phyloP scores from a whole-genome alignment of 2,329 filamentous ascomycete genomes.

The Penicillium polonicum region DNA sequence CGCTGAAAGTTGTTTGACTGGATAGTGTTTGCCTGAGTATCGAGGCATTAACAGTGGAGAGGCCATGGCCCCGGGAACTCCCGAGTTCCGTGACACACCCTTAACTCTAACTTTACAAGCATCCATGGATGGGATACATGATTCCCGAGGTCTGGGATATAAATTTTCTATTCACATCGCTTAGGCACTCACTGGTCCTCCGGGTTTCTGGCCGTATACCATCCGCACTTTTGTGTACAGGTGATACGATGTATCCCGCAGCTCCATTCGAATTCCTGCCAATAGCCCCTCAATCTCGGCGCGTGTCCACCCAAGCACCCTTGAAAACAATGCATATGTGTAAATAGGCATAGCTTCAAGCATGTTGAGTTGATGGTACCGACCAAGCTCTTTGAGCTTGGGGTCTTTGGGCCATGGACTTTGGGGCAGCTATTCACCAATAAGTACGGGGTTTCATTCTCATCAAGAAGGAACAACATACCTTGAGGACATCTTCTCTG shows the following conservation, averaged over 20 bases:
- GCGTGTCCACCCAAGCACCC: conserved; percentile 39
- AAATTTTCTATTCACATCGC: not conserved
- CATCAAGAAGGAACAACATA: conserved; percentile 4
- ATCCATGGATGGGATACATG: not conserved
- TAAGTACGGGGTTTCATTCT: not conserved
- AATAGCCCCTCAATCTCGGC: conserved; percentile 41
- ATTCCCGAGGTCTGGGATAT: not conserved
- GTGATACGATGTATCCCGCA: conserved; percentile 39
- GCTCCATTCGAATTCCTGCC: conserved; percentile 39
- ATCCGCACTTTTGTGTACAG: conserved; percentile 35
- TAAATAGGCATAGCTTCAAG: conserved; percentile 38
- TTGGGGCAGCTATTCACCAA: conserved; percentile 44
- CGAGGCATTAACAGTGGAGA: not conserved
- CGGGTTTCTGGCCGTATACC: conserved; percentile 32
- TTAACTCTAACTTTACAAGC: not conserved
- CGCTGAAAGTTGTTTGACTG: not conserved
- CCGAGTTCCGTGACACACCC: not conserved
- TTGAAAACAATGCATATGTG: conserved; percentile 40
- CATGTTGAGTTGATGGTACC: conserved; percentile 38
- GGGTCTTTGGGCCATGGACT: conserved; percentile 55
- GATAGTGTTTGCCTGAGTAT: not conserved
- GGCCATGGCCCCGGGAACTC: not conserved
- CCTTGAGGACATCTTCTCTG: conserved; percentile 48
- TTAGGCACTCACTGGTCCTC: not conserved
- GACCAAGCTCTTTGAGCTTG: conserved; percentile 54